Conservation (phyloP, 441 rosid species). For the Viola pubescens region DNA sequence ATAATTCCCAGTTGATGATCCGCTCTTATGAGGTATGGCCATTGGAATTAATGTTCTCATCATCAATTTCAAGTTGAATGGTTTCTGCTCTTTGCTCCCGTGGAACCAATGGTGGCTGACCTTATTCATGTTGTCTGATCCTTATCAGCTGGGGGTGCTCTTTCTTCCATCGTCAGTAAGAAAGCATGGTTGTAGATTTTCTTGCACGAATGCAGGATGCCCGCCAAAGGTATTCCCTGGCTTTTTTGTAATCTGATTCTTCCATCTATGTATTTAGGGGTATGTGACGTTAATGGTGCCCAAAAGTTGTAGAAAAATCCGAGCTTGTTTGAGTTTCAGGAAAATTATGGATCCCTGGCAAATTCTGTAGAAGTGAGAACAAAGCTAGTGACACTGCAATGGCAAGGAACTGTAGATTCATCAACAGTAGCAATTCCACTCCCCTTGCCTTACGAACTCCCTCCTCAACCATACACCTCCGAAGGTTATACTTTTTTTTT, state of each 20-base stretch:
- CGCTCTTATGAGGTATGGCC: slow-evolving; percentile 80
- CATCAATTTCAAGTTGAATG: neutral
- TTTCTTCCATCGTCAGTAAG: slow-evolving; percentile 44
- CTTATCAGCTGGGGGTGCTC: slow-evolving; percentile 70
- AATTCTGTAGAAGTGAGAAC: slow-evolving; percentile 25
- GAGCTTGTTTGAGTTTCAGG: slow-evolving; percentile 19
- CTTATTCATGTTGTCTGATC: neutral
- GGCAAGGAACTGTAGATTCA: slow-evolving; percentile 39
- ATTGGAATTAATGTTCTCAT: too few species aligned
- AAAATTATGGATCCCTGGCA: slow-evolving; percentile 10
- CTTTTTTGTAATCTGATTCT: neutral
- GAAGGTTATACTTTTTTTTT: slow-evolving; percentile 41
- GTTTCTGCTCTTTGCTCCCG: too few species aligned
- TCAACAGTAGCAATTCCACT: slow-evolving; percentile 43
- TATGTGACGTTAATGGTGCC: neutral
- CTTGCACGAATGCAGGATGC: slow-evolving; percentile 39
- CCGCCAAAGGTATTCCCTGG: slow-evolving; percentile 29
- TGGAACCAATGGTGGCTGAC: neutral
- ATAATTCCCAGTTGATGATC: slow-evolving; percentile 85
- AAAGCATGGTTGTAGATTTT: slow-evolving; percentile 33
- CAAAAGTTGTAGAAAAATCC: neutral
- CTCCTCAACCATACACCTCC: slow-evolving; percentile 58
- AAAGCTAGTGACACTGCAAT: slow-evolving; percentile 55
- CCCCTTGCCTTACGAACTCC: slow-evolving; percentile 81
- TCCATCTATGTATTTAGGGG: neutral